Conservation (phyloP, 495 filamentous ascomycete species). For the Podospora fimiseda region DNA sequence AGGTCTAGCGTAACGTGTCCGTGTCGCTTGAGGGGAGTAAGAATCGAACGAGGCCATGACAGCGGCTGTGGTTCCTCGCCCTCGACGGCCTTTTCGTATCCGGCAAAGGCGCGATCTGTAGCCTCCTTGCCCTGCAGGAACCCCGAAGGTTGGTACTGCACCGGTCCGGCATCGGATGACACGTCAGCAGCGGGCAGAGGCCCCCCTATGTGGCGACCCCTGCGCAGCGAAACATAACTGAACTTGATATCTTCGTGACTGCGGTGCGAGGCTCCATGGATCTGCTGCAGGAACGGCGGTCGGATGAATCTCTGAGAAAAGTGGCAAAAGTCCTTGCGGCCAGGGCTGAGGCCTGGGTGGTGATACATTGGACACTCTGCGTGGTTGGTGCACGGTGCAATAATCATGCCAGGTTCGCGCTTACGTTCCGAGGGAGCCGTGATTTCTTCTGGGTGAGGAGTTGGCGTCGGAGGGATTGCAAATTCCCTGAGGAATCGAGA, state of each 20-base stretch:
- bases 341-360: constrained; percentile 54
- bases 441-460: constrained; percentile 23
- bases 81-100: constrained; percentile 30
- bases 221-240: constrained; percentile 82
- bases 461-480: constrained; percentile 59
- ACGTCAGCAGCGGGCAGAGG: constrained; percentile 23
- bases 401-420: constrained; percentile 75
- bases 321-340: constrained; percentile 84
- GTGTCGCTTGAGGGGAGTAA: constrained; percentile 75
- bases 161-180: constrained; percentile 1
- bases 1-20: constrained; percentile 86
- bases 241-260: constrained; percentile 90
- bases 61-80: constrained; percentile 47
- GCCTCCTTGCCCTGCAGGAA: constrained; percentile 22
- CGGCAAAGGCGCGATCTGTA: constrained; percentile 32
- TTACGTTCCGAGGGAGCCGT: constrained; percentile 20
- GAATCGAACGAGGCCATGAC: constrained; percentile 68
- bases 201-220: constrained; percentile 47
- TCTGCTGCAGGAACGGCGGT: constrained; percentile 71
- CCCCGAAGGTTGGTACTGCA: background rate
- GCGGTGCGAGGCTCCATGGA: constrained; percentile 58
- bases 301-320: constrained; percentile 86
- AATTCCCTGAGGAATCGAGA: constrained; percentile 67
- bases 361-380: constrained; percentile 81
- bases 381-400: constrained; percentile 95